These are phyloP conservation scores for Torrubiellomyces zombiae DNA, from an alignment of 2,329 filamentous ascomycete species.

Conservation along the genomic window DNA sequence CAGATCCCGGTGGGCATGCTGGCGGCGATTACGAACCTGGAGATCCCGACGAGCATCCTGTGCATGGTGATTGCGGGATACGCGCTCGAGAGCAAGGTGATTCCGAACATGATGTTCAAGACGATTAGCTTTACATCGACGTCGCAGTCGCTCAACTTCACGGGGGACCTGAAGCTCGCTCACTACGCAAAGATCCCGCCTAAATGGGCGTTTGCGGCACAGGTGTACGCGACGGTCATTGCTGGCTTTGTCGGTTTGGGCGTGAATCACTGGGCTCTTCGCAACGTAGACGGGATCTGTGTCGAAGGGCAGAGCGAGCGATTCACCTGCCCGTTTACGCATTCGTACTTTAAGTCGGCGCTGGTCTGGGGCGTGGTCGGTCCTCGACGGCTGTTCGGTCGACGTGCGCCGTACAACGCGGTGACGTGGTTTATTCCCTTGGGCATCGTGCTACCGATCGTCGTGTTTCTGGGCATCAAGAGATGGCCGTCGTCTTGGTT, in stretches of 20 bases:
- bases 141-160: constrained; percentile 23
- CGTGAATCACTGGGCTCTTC: constrained; percentile 18
- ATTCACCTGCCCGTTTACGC: constrained; percentile 23
- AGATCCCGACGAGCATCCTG: constrained; percentile 45
- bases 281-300: constrained; percentile 34
- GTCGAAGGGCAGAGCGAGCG: constrained; percentile 23
- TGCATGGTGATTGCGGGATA: constrained; percentile 40
- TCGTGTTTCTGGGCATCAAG: constrained; percentile 21
- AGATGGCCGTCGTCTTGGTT: constrained; percentile 12
- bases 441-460: constrained; percentile 28
- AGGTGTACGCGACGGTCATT: constrained; percentile 25
- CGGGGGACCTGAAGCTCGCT: constrained; percentile 28
- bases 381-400: constrained; percentile 35
- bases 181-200: constrained; percentile 24
- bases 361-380: constrained; percentile 41
- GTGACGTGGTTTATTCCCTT: constrained; percentile 38
- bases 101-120: constrained; percentile 21
- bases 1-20: constrained; percentile 39
- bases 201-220: constrained; percentile 24
- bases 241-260: constrained; percentile 27
- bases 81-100: constrained; percentile 24
- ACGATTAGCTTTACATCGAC: constrained; percentile 22
- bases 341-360: constrained; percentile 32
- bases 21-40: constrained; percentile 36
- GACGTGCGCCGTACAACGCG: constrained; percentile 28